phyloP scores from a whole-genome alignment of 306 rosid species.

The Datisca glomerata region DNA sequence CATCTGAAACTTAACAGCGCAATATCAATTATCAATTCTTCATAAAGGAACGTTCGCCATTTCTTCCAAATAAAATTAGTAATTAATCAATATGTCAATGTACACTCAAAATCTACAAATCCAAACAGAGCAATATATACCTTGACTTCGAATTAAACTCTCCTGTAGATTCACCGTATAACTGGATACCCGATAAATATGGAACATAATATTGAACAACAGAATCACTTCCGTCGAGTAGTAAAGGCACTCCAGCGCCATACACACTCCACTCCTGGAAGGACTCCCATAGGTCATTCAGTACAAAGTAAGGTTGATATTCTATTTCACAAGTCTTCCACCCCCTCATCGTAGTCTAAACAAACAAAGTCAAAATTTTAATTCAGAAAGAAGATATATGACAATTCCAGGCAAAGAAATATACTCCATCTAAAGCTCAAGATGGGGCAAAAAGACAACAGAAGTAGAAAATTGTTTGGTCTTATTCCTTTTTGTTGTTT shows the following conservation, averaged over 20 bases:
- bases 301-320: slow-evolving; percentile 55
- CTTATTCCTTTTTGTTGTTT: too few relatives aligned
- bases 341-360: slow-evolving; percentile 77
- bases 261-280: slow-evolving; percentile 89
- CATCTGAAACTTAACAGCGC: too few relatives aligned
- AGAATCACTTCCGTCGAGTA: slow-evolving; percentile 57
- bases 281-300: slow-evolving; percentile 85
- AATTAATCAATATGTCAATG: too few relatives aligned
- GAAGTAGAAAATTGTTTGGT: not conserved
- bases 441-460: slow-evolving; percentile 1
- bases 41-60: too few relatives aligned
- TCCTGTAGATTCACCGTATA: slow-evolving; percentile 59
- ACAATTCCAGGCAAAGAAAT: not conserved
- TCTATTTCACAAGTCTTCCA: slow-evolving; percentile 67
- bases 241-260: slow-evolving; percentile 85
- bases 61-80: too few relatives aligned
- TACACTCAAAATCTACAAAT: too few relatives aligned
- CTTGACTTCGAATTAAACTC: too few relatives aligned
- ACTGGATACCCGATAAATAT: slow-evolving; percentile 75
- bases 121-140: too few relatives aligned
- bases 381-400: not conserved
- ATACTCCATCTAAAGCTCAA: not conserved
- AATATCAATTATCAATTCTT: too few relatives aligned
- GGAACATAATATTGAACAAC: slow-evolving; percentile 89
- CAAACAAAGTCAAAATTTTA: slow-evolving; percentile 7